These are phyloP conservation scores for Eucalyptus pauciflora DNA, from an alignment of 345 rosid genomes.

Conservation along the genomic window DNA sequence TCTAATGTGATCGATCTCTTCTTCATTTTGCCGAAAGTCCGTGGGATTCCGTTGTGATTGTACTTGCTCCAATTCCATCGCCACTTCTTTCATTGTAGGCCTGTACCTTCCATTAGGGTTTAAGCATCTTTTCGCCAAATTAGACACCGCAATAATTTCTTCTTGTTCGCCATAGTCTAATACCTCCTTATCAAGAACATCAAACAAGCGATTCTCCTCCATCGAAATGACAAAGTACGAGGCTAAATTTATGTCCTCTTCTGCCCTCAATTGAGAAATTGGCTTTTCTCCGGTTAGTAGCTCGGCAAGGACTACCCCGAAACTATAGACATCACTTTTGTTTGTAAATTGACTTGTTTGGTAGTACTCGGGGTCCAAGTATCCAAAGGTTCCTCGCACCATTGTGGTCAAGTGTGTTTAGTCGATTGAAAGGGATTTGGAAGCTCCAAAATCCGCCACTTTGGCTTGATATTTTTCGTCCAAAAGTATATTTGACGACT, in stretches of 20 bases:
- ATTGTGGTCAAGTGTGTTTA: constrained; percentile 6
- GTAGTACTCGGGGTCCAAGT: constrained; percentile 8
- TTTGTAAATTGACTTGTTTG: constrained; percentile 1
- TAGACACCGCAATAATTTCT: background rate
- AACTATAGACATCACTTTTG: constrained; percentile 8
- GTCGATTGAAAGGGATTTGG: background rate
- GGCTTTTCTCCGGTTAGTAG: background rate
- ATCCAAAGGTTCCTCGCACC: constrained; percentile 6
- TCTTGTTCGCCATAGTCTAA: background rate
- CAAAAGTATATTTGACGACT: constrained; percentile 1
- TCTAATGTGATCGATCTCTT: background rate
- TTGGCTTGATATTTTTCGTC: constrained; percentile 2
- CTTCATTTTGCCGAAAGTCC: background rate
- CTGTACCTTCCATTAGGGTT: background rate
- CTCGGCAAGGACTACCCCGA: constrained; percentile 4
- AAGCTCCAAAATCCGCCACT: constrained; percentile 8
- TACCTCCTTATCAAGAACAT: constrained; percentile 2
- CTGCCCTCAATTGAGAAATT: background rate
- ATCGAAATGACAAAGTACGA: background rate
- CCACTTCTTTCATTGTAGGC: constrained; percentile 8
- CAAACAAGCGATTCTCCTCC: background rate
- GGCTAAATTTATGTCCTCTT: background rate
- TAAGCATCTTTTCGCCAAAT: constrained; percentile 2
- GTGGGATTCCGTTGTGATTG: too few relatives aligned
- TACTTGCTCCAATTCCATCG: background rate